phyloP scores from a whole-genome alignment of 2,329 filamentous ascomycete species.

The Fusarium metavorans region DNA sequence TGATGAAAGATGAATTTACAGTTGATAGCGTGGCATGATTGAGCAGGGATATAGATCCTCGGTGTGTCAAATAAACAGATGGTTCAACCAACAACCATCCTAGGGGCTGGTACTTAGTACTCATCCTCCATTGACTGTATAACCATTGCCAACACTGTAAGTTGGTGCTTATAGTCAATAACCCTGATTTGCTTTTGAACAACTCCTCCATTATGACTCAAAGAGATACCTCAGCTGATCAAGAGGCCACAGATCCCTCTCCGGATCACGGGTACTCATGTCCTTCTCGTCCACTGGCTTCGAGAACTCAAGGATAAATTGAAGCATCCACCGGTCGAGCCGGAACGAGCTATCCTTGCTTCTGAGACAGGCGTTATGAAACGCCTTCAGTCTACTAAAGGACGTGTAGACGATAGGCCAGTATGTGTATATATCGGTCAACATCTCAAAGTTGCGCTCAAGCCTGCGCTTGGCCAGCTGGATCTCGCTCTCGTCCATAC shows the following conservation, averaged over 20 bases:
- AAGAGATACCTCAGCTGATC: neutral
- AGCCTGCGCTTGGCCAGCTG: slow-evolving; percentile 51
- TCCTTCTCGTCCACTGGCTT: neutral
- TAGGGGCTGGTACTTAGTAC: neutral
- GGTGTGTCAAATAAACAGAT: neutral
- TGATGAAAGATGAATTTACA: neutral
- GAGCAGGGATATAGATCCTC: neutral
- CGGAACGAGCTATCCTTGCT: slow-evolving; percentile 6
- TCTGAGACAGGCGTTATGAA: slow-evolving; percentile 15
- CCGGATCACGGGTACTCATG: neutral
- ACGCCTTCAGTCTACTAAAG: slow-evolving; percentile 2
- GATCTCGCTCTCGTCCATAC: slow-evolving; percentile 47
- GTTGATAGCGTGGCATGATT: neutral
- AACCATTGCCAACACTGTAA: neutral
- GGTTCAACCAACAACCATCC: neutral
- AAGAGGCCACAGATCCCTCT: neutral
- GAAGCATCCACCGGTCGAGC: slow-evolving; percentile 17
- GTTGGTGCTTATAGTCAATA: neutral
- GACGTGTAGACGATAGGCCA: slow-evolving; percentile 49
- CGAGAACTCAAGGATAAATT: slow-evolving; percentile 13
- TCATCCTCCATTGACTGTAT: neutral
- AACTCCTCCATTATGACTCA: neutral
- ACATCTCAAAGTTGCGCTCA: slow-evolving; percentile 58
- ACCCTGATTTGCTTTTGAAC: neutral
- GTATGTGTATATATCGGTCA: slow-evolving; percentile 53